phyloP scores from a whole-genome alignment of 2,329 filamentous ascomycete genomes.

The Clarireedia monteithiana region DNA sequence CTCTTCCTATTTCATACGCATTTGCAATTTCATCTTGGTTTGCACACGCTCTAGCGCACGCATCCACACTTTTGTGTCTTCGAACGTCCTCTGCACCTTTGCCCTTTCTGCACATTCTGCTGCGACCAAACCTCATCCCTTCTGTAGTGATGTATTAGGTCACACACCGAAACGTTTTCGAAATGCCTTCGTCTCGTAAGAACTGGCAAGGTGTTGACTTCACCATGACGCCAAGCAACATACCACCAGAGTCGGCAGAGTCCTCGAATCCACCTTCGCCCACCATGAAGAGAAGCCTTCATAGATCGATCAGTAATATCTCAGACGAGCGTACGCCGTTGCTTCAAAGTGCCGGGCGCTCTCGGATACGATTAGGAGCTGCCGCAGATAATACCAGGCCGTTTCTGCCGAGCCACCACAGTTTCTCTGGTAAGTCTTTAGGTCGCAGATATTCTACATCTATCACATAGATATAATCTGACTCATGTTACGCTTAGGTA shows the following conservation, averaged over 20 bases:
- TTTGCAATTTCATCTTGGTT: no score
- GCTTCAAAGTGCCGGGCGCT: slow-evolving; percentile 19
- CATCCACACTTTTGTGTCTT: neutral
- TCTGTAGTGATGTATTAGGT: slow-evolving; percentile 7
- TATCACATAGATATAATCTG: neutral
- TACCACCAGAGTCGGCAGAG: slow-evolving; percentile 5
- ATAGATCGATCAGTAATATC: slow-evolving; percentile 7
- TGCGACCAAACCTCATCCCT: neutral
- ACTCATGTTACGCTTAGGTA: slow-evolving; percentile 18
- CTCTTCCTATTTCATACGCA: no score
- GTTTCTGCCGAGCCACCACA: slow-evolving; percentile 22
- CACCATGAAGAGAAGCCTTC: slow-evolving; percentile 5
- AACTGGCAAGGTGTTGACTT: neutral
- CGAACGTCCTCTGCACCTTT: neutral
- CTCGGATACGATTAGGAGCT: slow-evolving; percentile 22
- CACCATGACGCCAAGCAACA: slow-evolving; percentile 5
- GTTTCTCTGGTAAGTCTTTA: slow-evolving; percentile 17
- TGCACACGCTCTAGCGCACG: neutral
- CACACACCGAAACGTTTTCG: slow-evolving; percentile 6
- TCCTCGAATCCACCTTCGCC: slow-evolving; percentile 8
- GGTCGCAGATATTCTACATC: neutral
- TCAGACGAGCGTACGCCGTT: slow-evolving; percentile 26
- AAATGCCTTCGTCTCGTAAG: slow-evolving; percentile 5
- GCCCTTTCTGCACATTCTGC: slow-evolving; percentile 1
- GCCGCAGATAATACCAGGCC: slow-evolving; percentile 14